phyloP scores from a whole-genome alignment of 2,329 filamentous ascomycete genomes.

The Corinectria fuckeliana region DNA sequence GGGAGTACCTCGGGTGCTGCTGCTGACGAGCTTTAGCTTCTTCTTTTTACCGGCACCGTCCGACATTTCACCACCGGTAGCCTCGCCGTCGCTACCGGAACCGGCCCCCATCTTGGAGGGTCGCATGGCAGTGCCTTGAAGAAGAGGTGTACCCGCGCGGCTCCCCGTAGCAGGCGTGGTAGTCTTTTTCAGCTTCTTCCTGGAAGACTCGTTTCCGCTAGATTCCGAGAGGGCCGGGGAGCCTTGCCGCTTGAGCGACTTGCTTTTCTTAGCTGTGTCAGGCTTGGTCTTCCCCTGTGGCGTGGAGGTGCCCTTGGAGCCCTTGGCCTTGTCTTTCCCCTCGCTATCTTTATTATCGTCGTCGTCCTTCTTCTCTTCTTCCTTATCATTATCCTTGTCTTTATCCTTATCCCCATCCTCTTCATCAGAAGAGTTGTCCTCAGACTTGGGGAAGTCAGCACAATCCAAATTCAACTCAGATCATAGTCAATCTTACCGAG shows the following conservation, averaged over 20 bases:
- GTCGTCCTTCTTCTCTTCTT: slow-evolving; percentile 63
- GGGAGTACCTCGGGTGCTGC: slow-evolving; percentile 58
- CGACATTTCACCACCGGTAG: slow-evolving; percentile 71
- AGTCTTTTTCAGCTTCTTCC: slow-evolving; percentile 77
- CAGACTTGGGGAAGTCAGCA: slow-evolving; percentile 50
- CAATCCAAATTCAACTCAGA: not conserved
- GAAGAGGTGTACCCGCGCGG: slow-evolving; percentile 62
- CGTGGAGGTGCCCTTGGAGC: slow-evolving; percentile 69
- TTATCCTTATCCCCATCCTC: slow-evolving; percentile 46
- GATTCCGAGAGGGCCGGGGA: slow-evolving; percentile 90
- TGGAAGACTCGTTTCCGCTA: slow-evolving; percentile 86
- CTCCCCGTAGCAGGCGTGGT: slow-evolving; percentile 56
- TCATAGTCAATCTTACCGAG: slow-evolving; percentile 39
- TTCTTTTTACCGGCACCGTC: slow-evolving; percentile 62
- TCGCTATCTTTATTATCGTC: slow-evolving; percentile 63
- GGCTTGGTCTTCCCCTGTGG: slow-evolving; percentile 56
- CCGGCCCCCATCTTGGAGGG: slow-evolving; percentile 56
- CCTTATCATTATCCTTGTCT: slow-evolving; percentile 55
- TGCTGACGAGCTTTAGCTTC: slow-evolving; percentile 60
- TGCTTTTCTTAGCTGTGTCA: slow-evolving; percentile 57
- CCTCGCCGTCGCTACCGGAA: slow-evolving; percentile 75
- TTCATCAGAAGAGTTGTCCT: slow-evolving; percentile 51
- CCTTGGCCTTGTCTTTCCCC: slow-evolving; percentile 58
- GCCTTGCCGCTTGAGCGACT: slow-evolving; percentile 79
- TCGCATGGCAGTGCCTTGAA: slow-evolving; percentile 48